phyloP scores from a whole-genome alignment of 495 filamentous ascomycete genomes.

The Podospora fimiseda region DNA sequence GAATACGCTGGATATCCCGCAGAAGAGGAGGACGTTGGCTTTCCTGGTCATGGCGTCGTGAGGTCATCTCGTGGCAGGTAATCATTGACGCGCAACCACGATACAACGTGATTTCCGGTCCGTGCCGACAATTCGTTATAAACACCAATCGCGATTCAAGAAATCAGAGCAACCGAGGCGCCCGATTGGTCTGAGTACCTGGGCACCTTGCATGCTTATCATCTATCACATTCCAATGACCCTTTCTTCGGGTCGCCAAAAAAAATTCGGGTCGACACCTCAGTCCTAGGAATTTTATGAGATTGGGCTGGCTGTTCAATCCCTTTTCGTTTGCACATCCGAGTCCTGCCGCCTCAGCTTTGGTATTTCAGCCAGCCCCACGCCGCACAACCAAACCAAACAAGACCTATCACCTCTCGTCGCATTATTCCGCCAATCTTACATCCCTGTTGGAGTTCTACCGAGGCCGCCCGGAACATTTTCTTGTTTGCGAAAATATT shows the following conservation, averaged over 20 bases:
- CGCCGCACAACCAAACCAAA: not conserved
- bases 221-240: not conserved
- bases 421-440: no score
- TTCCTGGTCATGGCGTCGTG: conserved; percentile 17
- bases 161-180: not conserved
- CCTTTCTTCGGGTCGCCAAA: conserved; percentile 1
- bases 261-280: no score
- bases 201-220: not conserved
- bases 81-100: conserved; percentile 5
- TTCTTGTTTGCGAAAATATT: no score
- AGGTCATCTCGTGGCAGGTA: conserved; percentile 8
- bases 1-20: conserved; percentile 10
- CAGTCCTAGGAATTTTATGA: no score
- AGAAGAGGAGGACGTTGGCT: conserved; percentile 15
- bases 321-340: no score
- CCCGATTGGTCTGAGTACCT: not conserved
- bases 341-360: not conserved
- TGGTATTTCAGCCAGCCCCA: not conserved
- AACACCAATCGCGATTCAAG: not conserved
- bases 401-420: no score
- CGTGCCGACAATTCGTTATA: not conserved
- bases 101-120: conserved; percentile 6
- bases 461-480: no score
- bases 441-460: no score
- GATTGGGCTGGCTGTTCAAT: no score